Base-by-base conservation (phyloP, 257 asterid species). In the Sherardia arvensis region DNA sequence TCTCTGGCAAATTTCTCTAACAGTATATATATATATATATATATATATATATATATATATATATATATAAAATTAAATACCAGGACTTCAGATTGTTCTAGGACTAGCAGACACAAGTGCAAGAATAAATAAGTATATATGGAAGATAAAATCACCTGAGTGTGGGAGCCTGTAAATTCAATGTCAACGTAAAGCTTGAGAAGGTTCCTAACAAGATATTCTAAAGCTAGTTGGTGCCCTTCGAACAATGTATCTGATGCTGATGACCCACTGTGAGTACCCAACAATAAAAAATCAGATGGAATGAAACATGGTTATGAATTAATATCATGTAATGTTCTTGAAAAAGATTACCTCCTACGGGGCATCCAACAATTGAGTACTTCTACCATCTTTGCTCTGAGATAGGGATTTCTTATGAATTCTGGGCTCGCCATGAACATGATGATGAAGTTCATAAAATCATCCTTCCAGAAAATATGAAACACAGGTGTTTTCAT, bases 371-470 rank as follows among this genome's bases (percentile, higher is more conserved):
- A 93, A 68, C 93, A 85, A 72, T 93, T 93, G 56, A 93, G 95
- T 71, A 93, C 99, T 80, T 93, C 97, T 64, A 93, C 97, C 99
- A 93, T 93, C 83, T 93, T 93, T 22, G 99, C 95, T 78, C 99
- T 81, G 67, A 89, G 82, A 67, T 93, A 93, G n/a, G 97, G 99
- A 78, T 90, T 93, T 68, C 91, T 85, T 69, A 93, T 80, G 79
- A 84, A 86, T 61, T 87, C 94, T 22, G 97, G 95, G 69, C 97
- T 87, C 53, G 87, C 97, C 99, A 93, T 93, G 89, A 89, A 93
- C 99, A 93, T 93, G 73, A 93, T 87, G 70, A 93, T 89, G 84
- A 93, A 87, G 77, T 93, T 93, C 97, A 90, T 89, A 75, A 89
- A 93, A 66, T 93, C 99, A 59, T 89, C 99, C 99, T 92, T 78